Evolutionary conservation across 352 stramenopile genomes (phyloP), one percentile per base, ranked within the genome.

Genomic region (Globisporangium carolinianum): DNA sequence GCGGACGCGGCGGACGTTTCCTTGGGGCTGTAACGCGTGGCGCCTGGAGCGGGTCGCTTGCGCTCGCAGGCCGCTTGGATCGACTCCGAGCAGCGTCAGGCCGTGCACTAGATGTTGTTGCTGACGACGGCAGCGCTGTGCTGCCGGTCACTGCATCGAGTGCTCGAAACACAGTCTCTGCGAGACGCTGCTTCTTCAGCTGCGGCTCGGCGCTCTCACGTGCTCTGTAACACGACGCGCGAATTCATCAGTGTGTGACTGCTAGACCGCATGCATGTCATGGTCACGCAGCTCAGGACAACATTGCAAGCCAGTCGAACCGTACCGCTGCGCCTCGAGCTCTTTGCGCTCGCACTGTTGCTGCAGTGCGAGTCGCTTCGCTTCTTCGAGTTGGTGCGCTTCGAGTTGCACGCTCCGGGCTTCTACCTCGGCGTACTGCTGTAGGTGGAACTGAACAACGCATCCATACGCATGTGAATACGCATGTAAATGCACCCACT

Each of bases 141-240:
- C 41, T 43, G 7, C 18, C 51, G 7, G 36, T 18, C 14, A 17
- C 47, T n/a, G 55, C 7, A 35, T 63, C 61, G 5, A 58, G 46
- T 10, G 49, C 51, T 15, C 68, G 75, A 7, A 71, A 63, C 9
- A 69, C 54, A 4, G 55, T 63, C 56, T 80, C 59, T 17, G 63
- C 62, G 42, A 76, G 65, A 51, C 71, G 73, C 35, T 71, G 60
- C 43, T 66, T 75, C 58, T 83, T 83, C 9, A 60, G 42, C 53
- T 69, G 73, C 10, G 65, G 69, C 55, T 76, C 60, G 37, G 48
- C 49, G 24, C 41, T 47, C 45, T 66, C 60, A 6, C 47, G 60
- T 32, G 43, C 37, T 37, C 63, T 67, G 38, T 42, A 8, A 55
- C 32, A 47, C 38, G 0, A 9, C 56, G 14, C 24, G 36, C 60